Base-by-base conservation (phyloP, 495 filamentous ascomycete species). In the Aspergillus kassunensis region DNA sequence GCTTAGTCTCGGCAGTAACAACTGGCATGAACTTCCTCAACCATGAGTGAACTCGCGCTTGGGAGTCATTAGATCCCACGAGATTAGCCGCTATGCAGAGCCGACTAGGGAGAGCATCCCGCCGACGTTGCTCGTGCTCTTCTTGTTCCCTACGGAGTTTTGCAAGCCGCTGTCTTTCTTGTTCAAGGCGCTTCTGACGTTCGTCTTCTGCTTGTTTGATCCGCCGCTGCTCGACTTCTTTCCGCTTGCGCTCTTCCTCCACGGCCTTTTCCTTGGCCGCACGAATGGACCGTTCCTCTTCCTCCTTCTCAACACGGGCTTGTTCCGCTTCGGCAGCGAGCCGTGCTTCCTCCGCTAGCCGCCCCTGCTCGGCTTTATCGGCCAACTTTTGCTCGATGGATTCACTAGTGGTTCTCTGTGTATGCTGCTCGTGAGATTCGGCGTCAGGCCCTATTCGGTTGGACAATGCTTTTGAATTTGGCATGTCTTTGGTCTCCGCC, bases 171-270 rank as follows among this genome's bases (percentile, higher is more conserved):
- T 69, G 61, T 10, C 84, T 80, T 67, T 87, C 83, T 63, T 76
- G 65, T 57, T 86, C 82, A 11, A 73, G 57, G 4, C 72, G 67
- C 56, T 81, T 77, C 49, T 72, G 70, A 24, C 70, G 75, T 53
- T 77, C 82, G 55, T 77, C 81, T 60, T 78, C 79, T 16, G 70
- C 73, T 68, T 75, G 75, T 45, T 74, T 81, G 42, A 70, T 70
- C 33, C 76, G 57, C 69, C 74, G 54, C 57, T 77, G 67, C 59
- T 82, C 78, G 24, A 68, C 65, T 63, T 81, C 76, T 60, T 79
- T 70, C 39, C 73, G 71, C 55, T 70, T 71, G 47, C 73, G 73
- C 36, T 80, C 78, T 45, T 79, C 78, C 37, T 80, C 78, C 20
- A 76, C 74, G 19, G 74, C 72, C 58, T 65, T 73, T 45, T 80